Percentiles rank a stretch among this genome's conserved stretches.
These are phyloP conservation scores for Neurospora terricola DNA, from an alignment of 495 filamentous ascomycete genomes.

Conservation along the genomic window DNA sequence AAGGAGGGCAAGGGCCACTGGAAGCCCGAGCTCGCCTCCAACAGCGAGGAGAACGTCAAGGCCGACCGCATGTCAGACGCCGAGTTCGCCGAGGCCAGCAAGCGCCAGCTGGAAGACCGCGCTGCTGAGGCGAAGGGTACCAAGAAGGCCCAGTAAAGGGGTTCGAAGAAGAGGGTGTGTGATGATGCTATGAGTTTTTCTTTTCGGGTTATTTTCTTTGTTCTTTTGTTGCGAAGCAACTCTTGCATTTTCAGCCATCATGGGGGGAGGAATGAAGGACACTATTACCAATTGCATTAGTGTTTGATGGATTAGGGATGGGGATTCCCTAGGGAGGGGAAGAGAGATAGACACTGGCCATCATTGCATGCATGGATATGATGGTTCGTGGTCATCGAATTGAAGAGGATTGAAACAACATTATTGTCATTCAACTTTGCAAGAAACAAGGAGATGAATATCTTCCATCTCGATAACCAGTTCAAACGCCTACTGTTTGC, in stretches of 20 bases:
- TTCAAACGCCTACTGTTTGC: background rate
- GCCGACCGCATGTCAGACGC: conserved; percentile 26
- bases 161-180: background rate
- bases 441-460: background rate
- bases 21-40: conserved; percentile 68
- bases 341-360: background rate
- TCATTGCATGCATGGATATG: background rate
- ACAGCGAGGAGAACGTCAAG: conserved; percentile 70
- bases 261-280: background rate
- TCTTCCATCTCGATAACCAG: background rate
- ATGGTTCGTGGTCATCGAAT: background rate
- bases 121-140: conserved; percentile 14
- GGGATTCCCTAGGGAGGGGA: background rate
- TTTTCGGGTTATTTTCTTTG: background rate
- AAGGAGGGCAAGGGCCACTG: conserved; percentile 71
- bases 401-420: background rate
- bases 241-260: background rate
- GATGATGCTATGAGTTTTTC: background rate
- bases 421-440: background rate
- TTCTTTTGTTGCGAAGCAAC: background rate
- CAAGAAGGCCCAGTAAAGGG: conserved; percentile 38
- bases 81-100: conserved; percentile 20
- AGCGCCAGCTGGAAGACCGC: conserved; percentile 35
- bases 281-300: background rate
- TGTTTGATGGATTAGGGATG: background rate